Percentiles rank a stretch among this genome's conserved stretches.
Conservation (phyloP, 331 rosid genomes). For the Spiraea crenata region DNA sequence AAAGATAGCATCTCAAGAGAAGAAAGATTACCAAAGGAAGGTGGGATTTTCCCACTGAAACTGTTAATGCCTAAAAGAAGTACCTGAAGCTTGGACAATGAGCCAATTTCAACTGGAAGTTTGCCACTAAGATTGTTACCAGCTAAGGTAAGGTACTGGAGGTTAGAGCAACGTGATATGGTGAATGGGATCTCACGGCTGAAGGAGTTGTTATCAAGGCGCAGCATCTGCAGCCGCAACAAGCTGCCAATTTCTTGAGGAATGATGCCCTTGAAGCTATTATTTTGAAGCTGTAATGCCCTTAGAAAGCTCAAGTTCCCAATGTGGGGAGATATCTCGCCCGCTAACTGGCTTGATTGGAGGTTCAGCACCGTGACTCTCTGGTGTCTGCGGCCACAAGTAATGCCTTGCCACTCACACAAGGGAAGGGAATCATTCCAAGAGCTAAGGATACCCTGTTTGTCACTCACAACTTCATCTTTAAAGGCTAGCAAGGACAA, state of each 20-base stretch:
- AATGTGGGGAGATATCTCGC: slow-evolving; percentile 30
- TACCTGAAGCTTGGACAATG: slow-evolving; percentile 8
- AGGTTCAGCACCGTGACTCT: slow-evolving; percentile 32
- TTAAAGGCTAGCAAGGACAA: slow-evolving; percentile 24
- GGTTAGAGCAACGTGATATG: slow-evolving; percentile 18
- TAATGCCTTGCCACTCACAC: slow-evolving; percentile 45
- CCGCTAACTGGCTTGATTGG: slow-evolving; percentile 15
- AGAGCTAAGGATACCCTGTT: slow-evolving; percentile 10
- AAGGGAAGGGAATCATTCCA: slow-evolving; percentile 43
- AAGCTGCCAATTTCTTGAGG: slow-evolving; percentile 34
- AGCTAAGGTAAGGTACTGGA: slow-evolving; percentile 4
- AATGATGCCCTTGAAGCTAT: slow-evolving; percentile 24
- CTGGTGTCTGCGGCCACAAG: slow-evolving; percentile 24
- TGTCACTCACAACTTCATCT: slow-evolving; percentile 2
- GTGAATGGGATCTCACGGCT: slow-evolving; percentile 22
- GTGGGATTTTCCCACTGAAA: not conserved
- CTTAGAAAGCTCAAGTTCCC: slow-evolving; percentile 42
- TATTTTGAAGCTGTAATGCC: slow-evolving; percentile 8
- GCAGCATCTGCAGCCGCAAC: not conserved
- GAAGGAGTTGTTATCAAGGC: slow-evolving; percentile 5
- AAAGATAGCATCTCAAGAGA: not conserved
- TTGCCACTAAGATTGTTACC: slow-evolving; percentile 19
- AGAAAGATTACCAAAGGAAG: slow-evolving; percentile 18
- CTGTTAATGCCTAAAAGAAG: not conserved
- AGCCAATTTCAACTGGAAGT: slow-evolving; percentile 20